Evolutionary conservation across 306 rosid species (phyloP).

Genomic region (Gleditsia sinensis): DNA sequence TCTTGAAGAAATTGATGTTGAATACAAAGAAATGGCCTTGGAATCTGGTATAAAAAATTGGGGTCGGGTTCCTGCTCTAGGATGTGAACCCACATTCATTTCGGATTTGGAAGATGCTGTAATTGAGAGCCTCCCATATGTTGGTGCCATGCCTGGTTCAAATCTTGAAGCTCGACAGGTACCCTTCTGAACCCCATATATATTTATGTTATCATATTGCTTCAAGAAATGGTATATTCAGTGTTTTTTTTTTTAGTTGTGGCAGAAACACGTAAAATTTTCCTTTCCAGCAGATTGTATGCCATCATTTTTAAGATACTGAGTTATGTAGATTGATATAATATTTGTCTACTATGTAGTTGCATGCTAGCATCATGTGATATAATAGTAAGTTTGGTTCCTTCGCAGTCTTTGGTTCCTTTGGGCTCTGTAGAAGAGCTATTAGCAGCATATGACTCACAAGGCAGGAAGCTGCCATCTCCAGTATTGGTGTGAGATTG

Average conservation of each 20-base stretch:
- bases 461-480: conserved; percentile 90
- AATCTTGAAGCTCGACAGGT: conserved; percentile 99
- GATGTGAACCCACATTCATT: conserved; percentile 93
- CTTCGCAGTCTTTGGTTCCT: conserved; percentile 86
- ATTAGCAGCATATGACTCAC: conserved; percentile 88
- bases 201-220: not conserved
- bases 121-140: conserved; percentile 94
- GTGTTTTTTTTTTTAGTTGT: not conserved
- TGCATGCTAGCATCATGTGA: conserved; percentile 14
- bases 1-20: conserved; percentile 96
- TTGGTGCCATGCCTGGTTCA: conserved; percentile 99
- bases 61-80: conserved; percentile 99
- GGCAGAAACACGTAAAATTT: not conserved
- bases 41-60: conserved; percentile 86
- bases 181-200: conserved; percentile 6
- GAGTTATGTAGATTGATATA: not conserved
- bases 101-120: conserved; percentile 98
- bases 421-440: conserved; percentile 96
- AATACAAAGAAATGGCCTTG: conserved; percentile 93
- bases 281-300: not conserved
- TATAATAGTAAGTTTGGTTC: conserved; percentile 35
- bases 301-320: not conserved
- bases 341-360: not conserved
- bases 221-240: conserved; percentile 2
- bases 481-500: conserved; percentile 95